Evolutionary conservation across 164 flowering plant genomes (phyloP).

Genomic region (Vitis riparia): DNA sequence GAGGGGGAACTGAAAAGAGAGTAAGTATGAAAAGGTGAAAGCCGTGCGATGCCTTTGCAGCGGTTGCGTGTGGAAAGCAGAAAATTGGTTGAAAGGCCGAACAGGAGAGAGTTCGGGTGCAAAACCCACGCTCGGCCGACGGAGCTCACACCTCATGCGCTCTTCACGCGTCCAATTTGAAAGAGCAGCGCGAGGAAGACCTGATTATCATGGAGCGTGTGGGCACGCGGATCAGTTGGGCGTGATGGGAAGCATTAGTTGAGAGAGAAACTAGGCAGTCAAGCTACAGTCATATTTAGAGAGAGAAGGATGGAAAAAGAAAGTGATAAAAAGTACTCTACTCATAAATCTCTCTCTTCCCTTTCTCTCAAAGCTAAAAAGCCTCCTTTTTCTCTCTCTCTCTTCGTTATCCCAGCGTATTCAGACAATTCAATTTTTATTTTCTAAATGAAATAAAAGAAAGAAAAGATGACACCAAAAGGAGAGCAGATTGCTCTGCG

Average conservation of each 20-base stretch:
- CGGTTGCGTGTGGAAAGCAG: constrained; percentile 64
- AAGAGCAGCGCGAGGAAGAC: no score
- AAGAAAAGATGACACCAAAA: constrained; percentile 18
- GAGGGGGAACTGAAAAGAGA: background rate
- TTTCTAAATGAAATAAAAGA: background rate
- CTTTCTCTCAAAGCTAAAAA: constrained; percentile 8
- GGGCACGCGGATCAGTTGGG: background rate
- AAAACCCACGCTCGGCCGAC: no score
- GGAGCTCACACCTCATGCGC: no score
- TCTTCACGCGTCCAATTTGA: no score
- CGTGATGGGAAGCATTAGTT: background rate
- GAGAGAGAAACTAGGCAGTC: constrained; percentile 17
- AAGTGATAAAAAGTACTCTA: background rate
- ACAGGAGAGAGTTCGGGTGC: background rate
- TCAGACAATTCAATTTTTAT: background rate
- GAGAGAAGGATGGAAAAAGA: background rate
- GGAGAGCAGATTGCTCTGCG: constrained; percentile 28
- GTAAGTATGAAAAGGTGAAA: constrained; percentile 34
- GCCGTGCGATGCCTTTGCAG: constrained; percentile 48
- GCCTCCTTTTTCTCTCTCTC: background rate
- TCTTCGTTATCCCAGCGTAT: constrained; percentile 7
- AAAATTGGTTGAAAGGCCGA: constrained; percentile 41
- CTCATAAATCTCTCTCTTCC: constrained; percentile 12
- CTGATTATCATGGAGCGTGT: background rate
- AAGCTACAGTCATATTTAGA: constrained; percentile 12